Conservation (phyloP, 768 basidiomycete species). For the Austroboletus eburneus region DNA sequence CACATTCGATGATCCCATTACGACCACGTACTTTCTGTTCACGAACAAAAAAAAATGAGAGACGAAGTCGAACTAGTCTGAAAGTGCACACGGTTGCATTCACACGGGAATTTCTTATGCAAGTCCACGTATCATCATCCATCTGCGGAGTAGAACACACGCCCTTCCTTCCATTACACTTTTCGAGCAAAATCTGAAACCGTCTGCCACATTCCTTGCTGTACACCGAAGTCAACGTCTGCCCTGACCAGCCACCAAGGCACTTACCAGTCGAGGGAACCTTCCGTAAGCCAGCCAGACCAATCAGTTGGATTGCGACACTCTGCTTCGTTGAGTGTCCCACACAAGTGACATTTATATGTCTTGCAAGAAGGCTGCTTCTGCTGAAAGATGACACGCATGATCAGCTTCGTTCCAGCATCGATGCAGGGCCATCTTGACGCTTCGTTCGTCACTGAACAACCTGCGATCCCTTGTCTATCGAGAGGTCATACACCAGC, state of each 20-base stretch:
- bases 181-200: conserved; percentile 23
- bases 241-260: neutral
- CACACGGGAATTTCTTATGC: conserved; percentile 25
- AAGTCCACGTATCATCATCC: conserved; percentile 18
- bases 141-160: conserved; percentile 2
- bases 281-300: conserved; percentile 20
- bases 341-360: conserved; percentile 19
- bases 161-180: conserved; percentile 7
- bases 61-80: neutral
- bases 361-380: conserved; percentile 9
- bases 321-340: conserved; percentile 16
- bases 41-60: neutral
- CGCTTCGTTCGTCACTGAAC: conserved; percentile 17
- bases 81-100: conserved; percentile 18
- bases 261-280: conserved; percentile 23
- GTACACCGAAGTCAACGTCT: neutral
- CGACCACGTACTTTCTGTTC: conserved; percentile 20
- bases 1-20: no score
- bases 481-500: conserved; percentile 21
- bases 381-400: conserved; percentile 22
- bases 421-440: conserved; percentile 21
- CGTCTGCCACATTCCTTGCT: conserved; percentile 20
- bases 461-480: conserved; percentile 22
- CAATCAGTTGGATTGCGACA: conserved; percentile 5
- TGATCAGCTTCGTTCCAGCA: conserved; percentile 22